Conservation (phyloP, 1,284 basidiomycete genomes). For the Fomitopsis pinicola region DNA sequence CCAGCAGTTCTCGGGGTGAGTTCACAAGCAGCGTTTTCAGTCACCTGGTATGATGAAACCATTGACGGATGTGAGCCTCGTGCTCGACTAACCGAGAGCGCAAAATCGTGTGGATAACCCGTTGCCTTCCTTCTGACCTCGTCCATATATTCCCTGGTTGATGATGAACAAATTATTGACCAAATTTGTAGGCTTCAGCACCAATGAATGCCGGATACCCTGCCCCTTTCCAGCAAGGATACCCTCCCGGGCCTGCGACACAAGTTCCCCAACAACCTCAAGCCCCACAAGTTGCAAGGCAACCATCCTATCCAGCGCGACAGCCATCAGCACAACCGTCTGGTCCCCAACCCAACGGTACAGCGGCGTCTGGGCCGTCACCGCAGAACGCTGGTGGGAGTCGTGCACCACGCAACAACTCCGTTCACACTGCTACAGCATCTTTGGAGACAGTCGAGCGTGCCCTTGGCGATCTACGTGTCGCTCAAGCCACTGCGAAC, state of each 20-base stretch:
- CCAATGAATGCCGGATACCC: conserved; percentile 22
- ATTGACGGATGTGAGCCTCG: conserved; percentile 46
- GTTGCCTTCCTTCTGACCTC: conserved; percentile 56
- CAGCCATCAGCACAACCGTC: conserved; percentile 25
- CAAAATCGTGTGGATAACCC: conserved; percentile 53
- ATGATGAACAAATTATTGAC: not conserved
- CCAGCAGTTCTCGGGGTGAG: conserved; percentile 73
- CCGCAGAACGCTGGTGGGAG: conserved; percentile 6
- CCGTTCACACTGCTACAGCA: conserved; percentile 66
- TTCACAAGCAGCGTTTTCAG: conserved; percentile 17
- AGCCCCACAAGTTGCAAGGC: conserved; percentile 23
- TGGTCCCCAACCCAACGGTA: conserved; percentile 16
- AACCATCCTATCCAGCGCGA: conserved; percentile 21
- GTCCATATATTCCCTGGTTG: not conserved
- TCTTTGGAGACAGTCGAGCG: conserved; percentile 77
- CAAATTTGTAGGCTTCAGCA: conserved; percentile 25
- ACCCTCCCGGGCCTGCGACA: conserved; percentile 18
- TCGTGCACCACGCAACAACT: conserved; percentile 29
- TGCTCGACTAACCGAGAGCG: conserved; percentile 47
- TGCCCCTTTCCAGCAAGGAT: conserved; percentile 21
- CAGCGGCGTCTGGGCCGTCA: conserved; percentile 17
- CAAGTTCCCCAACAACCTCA: conserved; percentile 17
- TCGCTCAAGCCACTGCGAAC: conserved; percentile 33
- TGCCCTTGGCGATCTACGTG: conserved; percentile 71
- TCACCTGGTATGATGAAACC: conserved; percentile 35